These are phyloP conservation scores for Flueggea neowawraea DNA, from an alignment of 441 rosid genomes.

Conservation along the genomic window DNA sequence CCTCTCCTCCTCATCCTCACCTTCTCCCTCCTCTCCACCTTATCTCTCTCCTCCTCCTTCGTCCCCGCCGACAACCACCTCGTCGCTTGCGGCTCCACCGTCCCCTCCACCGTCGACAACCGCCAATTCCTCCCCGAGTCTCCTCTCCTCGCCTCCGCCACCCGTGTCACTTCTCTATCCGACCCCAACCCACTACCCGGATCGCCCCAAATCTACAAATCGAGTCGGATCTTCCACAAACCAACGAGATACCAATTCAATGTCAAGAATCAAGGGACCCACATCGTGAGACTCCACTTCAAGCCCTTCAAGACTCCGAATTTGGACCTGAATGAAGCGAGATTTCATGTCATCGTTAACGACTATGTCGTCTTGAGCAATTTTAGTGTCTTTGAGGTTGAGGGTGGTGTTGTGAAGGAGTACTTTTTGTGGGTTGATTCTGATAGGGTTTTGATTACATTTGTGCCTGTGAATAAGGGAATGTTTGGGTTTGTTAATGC, in stretches of 20 bases:
- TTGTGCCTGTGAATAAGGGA: slow-evolving; percentile 41
- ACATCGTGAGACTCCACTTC: slow-evolving; percentile 72
- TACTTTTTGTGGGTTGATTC: slow-evolving; percentile 49
- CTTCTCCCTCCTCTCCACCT: slow-evolving; percentile 12
- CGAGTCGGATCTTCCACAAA: slow-evolving; percentile 56
- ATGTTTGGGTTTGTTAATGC: slow-evolving; percentile 74
- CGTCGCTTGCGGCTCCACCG: slow-evolving; percentile 63
- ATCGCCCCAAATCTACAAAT: slow-evolving; percentile 42
- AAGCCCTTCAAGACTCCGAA: slow-evolving; percentile 36
- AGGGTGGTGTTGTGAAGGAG: slow-evolving; percentile 48
- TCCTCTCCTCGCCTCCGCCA: slow-evolving; percentile 11
- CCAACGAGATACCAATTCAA: slow-evolving; percentile 55
- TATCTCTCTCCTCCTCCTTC: slow-evolving; percentile 25
- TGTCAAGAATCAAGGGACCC: slow-evolving; percentile 52
- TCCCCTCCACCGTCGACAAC: slow-evolving; percentile 44
- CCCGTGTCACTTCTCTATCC: slow-evolving; percentile 28
- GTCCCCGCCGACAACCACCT: slow-evolving; percentile 61
- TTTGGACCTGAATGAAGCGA: slow-evolving; percentile 27
- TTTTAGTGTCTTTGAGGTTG: slow-evolving; percentile 36
- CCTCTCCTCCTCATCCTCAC: slow-evolving; percentile 17
- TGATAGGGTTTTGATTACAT: slow-evolving; percentile 45
- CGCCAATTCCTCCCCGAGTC: slow-evolving; percentile 47
- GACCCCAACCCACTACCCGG: slow-evolving; percentile 19
- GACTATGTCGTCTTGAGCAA: slow-evolving; percentile 55
- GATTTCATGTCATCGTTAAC: slow-evolving; percentile 63